Evolutionary conservation across 2,329 filamentous ascomycete species (phyloP).

Genomic region (Myriangium duriaei): DNA sequence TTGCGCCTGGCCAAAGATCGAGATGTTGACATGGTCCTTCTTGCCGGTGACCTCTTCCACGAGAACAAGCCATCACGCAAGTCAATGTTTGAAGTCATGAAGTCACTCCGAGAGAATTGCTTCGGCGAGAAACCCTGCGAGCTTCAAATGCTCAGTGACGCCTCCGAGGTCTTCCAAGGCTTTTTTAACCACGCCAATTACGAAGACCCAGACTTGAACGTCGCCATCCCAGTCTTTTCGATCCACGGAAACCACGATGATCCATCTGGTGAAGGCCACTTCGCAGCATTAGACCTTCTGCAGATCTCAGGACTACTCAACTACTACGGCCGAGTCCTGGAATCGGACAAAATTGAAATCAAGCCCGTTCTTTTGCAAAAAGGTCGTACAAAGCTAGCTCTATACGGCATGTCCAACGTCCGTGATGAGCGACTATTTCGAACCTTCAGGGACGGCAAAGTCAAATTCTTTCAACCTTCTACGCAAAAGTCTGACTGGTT

Average conservation of each 20-base stretch:
- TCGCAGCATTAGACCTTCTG: conserved; percentile 79
- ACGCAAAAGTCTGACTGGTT: conserved; percentile 84
- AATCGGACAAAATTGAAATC: conserved; percentile 84
- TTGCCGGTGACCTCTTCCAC: conserved; percentile 92
- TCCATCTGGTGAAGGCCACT: conserved; percentile 88
- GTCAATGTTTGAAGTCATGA: conserved; percentile 95
- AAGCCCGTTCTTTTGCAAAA: conserved; percentile 92
- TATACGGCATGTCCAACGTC: conserved; percentile 93
- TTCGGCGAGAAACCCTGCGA: conserved; percentile 92
- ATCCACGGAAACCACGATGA: conserved; percentile 99
- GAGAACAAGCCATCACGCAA: conserved; percentile 96
- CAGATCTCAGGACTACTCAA: conserved; percentile 87
- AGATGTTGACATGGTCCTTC: conserved; percentile 95
- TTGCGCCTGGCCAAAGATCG: conserved; percentile 75
- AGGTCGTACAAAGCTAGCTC: conserved; percentile 76
- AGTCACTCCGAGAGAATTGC: conserved; percentile 83
- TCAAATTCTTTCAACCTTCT: conserved; percentile 81
- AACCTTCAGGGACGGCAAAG: conserved; percentile 83
- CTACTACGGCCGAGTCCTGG: conserved; percentile 84
- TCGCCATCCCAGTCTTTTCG: conserved; percentile 93
- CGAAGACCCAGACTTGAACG: conserved; percentile 91
- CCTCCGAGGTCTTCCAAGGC: conserved; percentile 77
- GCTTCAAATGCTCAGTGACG: conserved; percentile 87
- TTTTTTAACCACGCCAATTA: conserved; percentile 95
- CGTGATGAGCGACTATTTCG: conserved; percentile 89